A percentile compares a stretch with the other conserved stretches of the same genome.
phyloP scores from a whole-genome alignment of 805 yeast species.

The Komagataella kurtzmanii region DNA sequence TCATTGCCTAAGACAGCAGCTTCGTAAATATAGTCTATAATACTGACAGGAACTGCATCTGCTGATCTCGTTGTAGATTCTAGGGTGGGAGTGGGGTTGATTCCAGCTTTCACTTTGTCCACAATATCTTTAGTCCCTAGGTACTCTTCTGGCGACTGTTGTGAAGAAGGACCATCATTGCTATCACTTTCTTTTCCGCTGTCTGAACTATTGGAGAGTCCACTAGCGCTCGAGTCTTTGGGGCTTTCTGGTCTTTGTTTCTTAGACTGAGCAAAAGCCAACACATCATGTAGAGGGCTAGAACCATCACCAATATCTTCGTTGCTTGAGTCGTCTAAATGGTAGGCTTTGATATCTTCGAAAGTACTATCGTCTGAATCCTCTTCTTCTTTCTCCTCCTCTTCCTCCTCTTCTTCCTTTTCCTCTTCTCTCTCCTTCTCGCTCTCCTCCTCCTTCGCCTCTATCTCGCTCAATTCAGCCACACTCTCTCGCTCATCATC shows the following conservation, averaged over 20 bases:
- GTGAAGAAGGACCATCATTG: background rate
- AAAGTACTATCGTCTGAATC: constrained; percentile 3
- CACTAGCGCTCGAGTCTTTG: background rate
- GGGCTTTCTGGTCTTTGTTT: background rate
- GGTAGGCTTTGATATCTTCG: constrained; percentile 10
- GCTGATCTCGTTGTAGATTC: background rate
- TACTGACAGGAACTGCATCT: constrained; percentile 40
- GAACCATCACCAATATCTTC: constrained; percentile 6
- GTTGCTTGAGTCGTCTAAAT: constrained; percentile 15
- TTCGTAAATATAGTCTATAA: constrained; percentile 49
- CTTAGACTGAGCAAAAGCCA: background rate
- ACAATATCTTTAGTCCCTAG: constrained; percentile 6
- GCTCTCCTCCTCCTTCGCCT: background rate
- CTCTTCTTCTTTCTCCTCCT: background rate
- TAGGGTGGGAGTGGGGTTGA: background rate
- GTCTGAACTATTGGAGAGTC: background rate
- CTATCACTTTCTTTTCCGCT: background rate
- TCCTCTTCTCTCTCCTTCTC: background rate
- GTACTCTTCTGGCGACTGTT: background rate
- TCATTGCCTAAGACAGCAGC: constrained; percentile 50
- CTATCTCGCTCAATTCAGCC: background rate
- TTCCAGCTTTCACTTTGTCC: constrained; percentile 1
- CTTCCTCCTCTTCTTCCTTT: background rate
- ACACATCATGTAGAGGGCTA: background rate
- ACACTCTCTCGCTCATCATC: background rate